Evolutionary conservation across 176 grass and related monocot genomes (phyloP).

Genomic region (Oryza glumipatula): DNA sequence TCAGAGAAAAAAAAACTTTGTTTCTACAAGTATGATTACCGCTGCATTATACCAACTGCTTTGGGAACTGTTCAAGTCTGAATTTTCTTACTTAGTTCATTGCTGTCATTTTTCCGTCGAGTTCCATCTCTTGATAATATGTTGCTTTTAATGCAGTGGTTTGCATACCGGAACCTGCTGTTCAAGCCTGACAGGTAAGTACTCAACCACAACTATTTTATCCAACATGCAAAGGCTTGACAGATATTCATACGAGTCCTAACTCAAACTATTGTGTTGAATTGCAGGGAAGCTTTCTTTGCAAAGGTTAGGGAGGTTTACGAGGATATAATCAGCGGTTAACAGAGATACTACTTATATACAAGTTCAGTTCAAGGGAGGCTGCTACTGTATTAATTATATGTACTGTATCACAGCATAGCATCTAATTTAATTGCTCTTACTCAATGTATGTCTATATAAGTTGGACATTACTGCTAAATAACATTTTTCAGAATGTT

Average conservation of each 20-base stretch:
- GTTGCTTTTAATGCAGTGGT: slow-evolving; percentile 63
- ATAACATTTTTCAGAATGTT: slow-evolving; percentile 22
- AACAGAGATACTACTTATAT: slow-evolving; percentile 12
- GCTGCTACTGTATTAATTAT: not conserved
- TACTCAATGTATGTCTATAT: slow-evolving; percentile 17
- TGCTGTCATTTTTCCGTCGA: not conserved
- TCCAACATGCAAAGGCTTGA: not conserved
- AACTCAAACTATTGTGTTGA: slow-evolving; percentile 8
- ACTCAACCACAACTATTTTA: not conserved
- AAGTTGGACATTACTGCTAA: slow-evolving; percentile 32
- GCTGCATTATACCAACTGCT: not conserved
- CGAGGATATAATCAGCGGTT: slow-evolving; percentile 65
- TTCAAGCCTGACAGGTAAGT: slow-evolving; percentile 96
- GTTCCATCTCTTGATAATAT: not conserved
- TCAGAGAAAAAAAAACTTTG: not conserved
- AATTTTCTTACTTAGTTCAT: not conserved
- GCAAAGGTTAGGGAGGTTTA: slow-evolving; percentile 64
- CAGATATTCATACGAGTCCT: not conserved
- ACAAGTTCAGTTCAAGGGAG: not conserved
- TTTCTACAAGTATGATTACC: not conserved
- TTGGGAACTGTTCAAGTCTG: not conserved
- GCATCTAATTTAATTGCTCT: slow-evolving; percentile 36
- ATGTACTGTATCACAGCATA: slow-evolving; percentile 39
- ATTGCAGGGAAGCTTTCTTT: slow-evolving; percentile 66
- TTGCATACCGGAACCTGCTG: slow-evolving; percentile 79